Evolutionary conservation across 1,284 basidiomycete genomes (phyloP), one percentile per base, ranked within the genome.

Genomic region (Pterulicium gracile): DNA sequence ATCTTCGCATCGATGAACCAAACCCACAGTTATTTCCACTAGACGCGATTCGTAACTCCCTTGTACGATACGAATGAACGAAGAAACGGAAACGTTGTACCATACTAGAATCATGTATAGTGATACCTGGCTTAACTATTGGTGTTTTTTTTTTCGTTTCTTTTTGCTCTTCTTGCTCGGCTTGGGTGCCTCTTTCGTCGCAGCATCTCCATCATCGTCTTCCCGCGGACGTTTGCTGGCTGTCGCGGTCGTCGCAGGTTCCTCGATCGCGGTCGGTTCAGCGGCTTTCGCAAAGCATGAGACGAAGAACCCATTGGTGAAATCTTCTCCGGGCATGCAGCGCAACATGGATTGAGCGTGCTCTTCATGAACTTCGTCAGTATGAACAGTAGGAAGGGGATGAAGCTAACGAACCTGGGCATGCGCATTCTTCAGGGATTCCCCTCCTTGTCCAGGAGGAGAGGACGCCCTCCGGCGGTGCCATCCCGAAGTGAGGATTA

Each of bases 281-380:
- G 27, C 35, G n/a, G 22, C 24, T 47, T 67, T 69, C 40, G 88
- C 66, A 58, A 95, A 91, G 61, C 90, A 88, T 20, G 88, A 80
- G 17, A 97, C 91, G 55, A 96, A 96, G 68, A 96, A 97, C 0
- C 93, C 93, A 58, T 96, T 96, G 14, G 92, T 96, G 35, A 75
- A 77, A 58, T 96, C 91, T 50, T 87, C 86, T 27, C 79, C 81
- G 0, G 92, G 88, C 19, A 76, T 72, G 62, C 91, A 96, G n/a
- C 93, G 77, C 32, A 96, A 66, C 17, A 95, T 65, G 2, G 80
- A 77, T 4, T 73, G 67, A 1, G 88, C 82, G 51, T 81, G 63
- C 3, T 64, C 83, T 82, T 48, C 42, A 42, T 41, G 39, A 44
- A 18, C 3, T 18, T 22, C 20, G 39, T 5, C 44, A 44, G 24